Evolutionary conservation across 2,329 filamentous ascomycete species (phyloP), one percentile per base, ranked within the genome.

Genomic region (Verticillium nubilum): DNA sequence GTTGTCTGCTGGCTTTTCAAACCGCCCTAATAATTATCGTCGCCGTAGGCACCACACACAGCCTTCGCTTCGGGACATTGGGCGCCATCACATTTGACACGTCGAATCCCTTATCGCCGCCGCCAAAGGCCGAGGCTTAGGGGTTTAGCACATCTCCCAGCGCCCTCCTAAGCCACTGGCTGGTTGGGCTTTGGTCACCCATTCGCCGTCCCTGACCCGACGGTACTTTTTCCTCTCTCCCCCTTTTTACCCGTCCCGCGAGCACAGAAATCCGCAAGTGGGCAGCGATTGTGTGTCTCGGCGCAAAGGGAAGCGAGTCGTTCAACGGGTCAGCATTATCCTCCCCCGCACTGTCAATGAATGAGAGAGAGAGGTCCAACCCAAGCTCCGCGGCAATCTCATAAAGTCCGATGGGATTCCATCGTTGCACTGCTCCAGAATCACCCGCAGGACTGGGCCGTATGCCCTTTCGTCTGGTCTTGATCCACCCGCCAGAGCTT

Each of bases 281-380:
- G 33, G 15, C 37, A 23, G 9, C 17, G 37, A 4, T 19, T 15
- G 5, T n/a, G 25, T 19, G 3, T 31, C 33, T 56, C 54, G 54
- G 54, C 54, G 54, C 42, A 56, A 56, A 56, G 54, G 29, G 5
- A 35, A 56, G 54, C 54, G 54, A 56, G 54, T 25, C 27, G 27
- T 54, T 31, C 42, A 47, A 25, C 13, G 42, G 19, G n/a, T 12
- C 7, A 47, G 19, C 42, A 23, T 7, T 47, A 4, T 13, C 9
- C 19, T 25, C 9, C 19, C 19, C 42, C 42, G 19, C 42, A 47
- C 42, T 5, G 10, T 13, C 9, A n/a, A 37, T 2, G 15, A 17
- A n/a, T 37, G 13, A 17, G 17, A 47, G 7, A 23, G 42, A 4
- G 7, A 4, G 12, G 19, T 12, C 10, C n/a, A 23, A 13, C 29